These are phyloP conservation scores for Entrophospora sp. DNA, from an alignment of 192 early-diverging fungal genomes.

Conservation along the genomic window DNA sequence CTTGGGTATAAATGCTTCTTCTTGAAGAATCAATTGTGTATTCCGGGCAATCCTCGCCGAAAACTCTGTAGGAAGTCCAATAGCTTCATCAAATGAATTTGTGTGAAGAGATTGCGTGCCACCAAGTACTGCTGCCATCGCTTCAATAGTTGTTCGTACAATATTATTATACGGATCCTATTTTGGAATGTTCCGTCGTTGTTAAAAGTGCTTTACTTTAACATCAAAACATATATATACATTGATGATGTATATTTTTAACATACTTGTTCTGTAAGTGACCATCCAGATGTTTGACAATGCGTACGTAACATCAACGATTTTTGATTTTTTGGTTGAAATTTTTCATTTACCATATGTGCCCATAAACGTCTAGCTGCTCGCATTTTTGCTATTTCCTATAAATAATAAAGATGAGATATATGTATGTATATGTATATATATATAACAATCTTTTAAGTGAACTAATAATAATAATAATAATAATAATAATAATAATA, in stretches of 20 bases:
- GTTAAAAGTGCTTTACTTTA: not conserved
- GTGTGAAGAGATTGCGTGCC: conserved; percentile 90
- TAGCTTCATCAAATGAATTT: conserved; percentile 87
- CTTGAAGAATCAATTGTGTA: conserved; percentile 84
- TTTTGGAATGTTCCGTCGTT: not conserved
- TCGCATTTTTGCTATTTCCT: conserved; percentile 84
- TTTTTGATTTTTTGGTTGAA: conserved; percentile 70
- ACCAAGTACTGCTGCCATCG: conserved; percentile 85
- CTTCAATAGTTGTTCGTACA: conserved; percentile 79
- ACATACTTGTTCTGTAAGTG: conserved; percentile 81
- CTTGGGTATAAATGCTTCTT: conserved; percentile 78
- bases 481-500: not conserved
- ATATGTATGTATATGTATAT: too few species aligned
- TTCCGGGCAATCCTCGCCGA: conserved; percentile 83
- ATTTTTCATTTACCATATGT: conserved; percentile 68
- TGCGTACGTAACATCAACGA: conserved; percentile 78
- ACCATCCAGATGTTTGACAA: conserved; percentile 90
- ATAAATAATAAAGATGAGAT: too few species aligned
- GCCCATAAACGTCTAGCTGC: conserved; percentile 85
- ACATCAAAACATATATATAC: not conserved
- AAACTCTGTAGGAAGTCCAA: conserved; percentile 78
- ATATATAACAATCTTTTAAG: too few species aligned
- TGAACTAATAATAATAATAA: too few species aligned
- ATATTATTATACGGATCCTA: conserved; percentile 87
- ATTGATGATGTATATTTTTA: too few species aligned